A percentile compares a stretch with the other conserved stretches of the same genome.
These are phyloP conservation scores for Macadamia tetraphylla DNA, from an alignment of 164 flowering plant genomes.

Conservation along the genomic window DNA sequence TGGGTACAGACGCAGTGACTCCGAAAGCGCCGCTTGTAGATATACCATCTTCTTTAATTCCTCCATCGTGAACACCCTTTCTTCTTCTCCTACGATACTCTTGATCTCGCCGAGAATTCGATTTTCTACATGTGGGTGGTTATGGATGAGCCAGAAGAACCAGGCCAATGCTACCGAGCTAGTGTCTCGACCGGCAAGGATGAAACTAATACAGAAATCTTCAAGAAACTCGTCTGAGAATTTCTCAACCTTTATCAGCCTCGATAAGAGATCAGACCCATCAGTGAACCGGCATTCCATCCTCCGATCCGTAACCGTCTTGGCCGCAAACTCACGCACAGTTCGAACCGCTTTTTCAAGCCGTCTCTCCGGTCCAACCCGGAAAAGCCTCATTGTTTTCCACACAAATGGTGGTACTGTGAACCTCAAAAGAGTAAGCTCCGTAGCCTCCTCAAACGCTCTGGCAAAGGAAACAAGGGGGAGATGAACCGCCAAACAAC, in stretches of 20 bases:
- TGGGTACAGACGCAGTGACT: constrained; percentile 58
- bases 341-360: constrained; percentile 19
- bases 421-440: constrained; percentile 41
- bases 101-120: constrained; percentile 38
- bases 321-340: constrained; percentile 47
- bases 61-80: constrained; percentile 21
- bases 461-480: constrained; percentile 54
- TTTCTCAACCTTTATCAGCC: constrained; percentile 28
- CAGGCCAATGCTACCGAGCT: constrained; percentile 65
- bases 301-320: constrained; percentile 36
- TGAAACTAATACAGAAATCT: constrained; percentile 66
- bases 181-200: constrained; percentile 77
- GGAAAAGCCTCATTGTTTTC: constrained; percentile 39
- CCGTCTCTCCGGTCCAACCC: constrained; percentile 21
- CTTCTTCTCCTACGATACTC: constrained; percentile 11
- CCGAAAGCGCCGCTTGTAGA: constrained; percentile 59
- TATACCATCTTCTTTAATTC: constrained; percentile 59
- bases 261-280: constrained; percentile 49
- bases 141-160: constrained; percentile 64
- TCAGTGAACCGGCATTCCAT: constrained; percentile 18
- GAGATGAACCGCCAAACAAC: constrained; percentile 35
- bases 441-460: constrained; percentile 70
- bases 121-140: constrained; percentile 42
- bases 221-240: constrained; percentile 34
- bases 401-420: constrained; percentile 52